A percentile compares a stretch with the other conserved stretches of the same genome.
phyloP scores from a whole-genome alignment of 2,329 filamentous ascomycete genomes.

The Pseudogymnoascus sp. region DNA sequence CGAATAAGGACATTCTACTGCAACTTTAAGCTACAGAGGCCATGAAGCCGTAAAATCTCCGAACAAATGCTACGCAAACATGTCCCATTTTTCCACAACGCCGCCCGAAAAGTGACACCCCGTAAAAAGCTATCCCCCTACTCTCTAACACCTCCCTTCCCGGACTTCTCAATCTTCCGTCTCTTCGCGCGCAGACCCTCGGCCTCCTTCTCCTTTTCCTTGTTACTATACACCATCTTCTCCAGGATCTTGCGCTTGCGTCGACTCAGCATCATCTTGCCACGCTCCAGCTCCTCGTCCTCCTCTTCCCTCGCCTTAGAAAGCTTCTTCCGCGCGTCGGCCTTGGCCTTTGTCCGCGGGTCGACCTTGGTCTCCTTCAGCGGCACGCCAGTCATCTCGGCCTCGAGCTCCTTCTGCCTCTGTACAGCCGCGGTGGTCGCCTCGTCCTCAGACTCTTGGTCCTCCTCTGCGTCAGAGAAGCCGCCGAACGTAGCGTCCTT shows the following conservation, averaged over 20 bases:
- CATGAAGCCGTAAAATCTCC: slow-evolving; percentile 4
- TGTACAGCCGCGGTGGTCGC: slow-evolving; percentile 53
- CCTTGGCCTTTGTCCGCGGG: slow-evolving; percentile 54
- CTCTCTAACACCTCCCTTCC: slow-evolving; percentile 21
- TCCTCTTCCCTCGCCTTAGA: slow-evolving; percentile 65
- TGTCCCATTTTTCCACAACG: slow-evolving; percentile 6
- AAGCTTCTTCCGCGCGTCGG: slow-evolving; percentile 60
- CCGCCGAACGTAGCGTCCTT: slow-evolving; percentile 23
- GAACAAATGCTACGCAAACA: slow-evolving; percentile 7
- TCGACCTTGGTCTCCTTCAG: slow-evolving; percentile 42
- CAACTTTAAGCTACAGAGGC: slow-evolving; percentile 6
- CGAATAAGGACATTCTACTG: slow-evolving; percentile 6
- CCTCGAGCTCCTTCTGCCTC: slow-evolving; percentile 85
- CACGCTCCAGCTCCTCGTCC: slow-evolving; percentile 79
- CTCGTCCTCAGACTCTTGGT: slow-evolving; percentile 48
- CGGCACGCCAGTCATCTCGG: slow-evolving; percentile 68
- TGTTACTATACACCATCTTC: slow-evolving; percentile 95
- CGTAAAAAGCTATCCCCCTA: slow-evolving; percentile 3
- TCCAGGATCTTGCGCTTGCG: slow-evolving; percentile 97
- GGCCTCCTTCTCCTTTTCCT: slow-evolving; percentile 83
- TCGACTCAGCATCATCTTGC: slow-evolving; percentile 97
- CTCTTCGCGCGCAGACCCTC: slow-evolving; percentile 82
- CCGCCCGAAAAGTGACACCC: slow-evolving; percentile 4
- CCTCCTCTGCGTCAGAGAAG: slow-evolving; percentile 32
- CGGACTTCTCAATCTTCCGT: slow-evolving; percentile 68